Evolutionary conservation across 192 early-diverging fungal genomes (phyloP).

Genomic region (Thoreauomyces humboldtii): DNA sequence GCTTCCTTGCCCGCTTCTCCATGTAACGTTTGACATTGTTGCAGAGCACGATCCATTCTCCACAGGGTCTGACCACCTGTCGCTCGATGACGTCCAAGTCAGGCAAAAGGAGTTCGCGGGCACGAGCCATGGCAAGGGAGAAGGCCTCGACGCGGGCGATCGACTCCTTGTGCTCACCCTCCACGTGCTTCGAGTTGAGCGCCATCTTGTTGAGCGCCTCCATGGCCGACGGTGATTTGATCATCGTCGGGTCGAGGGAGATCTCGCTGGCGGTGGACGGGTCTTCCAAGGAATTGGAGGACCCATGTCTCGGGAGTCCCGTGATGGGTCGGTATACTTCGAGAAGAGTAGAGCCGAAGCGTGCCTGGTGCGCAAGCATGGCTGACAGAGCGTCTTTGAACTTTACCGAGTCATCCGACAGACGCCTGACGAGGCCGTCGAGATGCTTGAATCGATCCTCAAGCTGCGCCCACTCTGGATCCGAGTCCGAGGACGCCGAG

Average conservation of each 20-base stretch:
- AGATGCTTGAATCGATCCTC: constrained; percentile 62
- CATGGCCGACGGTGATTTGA: too few species aligned
- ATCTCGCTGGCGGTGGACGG: too few species aligned
- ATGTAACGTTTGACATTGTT: constrained; percentile 80
- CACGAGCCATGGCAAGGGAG: constrained; percentile 43
- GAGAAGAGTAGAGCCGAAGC: constrained; percentile 54
- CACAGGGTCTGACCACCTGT: constrained; percentile 71
- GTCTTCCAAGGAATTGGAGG: too few species aligned
- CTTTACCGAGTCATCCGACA: constrained; percentile 64
- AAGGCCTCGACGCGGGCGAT: constrained; percentile 48
- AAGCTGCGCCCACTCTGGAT: constrained; percentile 66
- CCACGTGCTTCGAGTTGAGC: too few species aligned
- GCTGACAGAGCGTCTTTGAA: constrained; percentile 56
- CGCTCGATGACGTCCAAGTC: constrained; percentile 74
- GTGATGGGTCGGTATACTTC: constrained; percentile 57
- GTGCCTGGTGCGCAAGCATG: constrained; percentile 60
- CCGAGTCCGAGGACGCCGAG: constrained; percentile 46
- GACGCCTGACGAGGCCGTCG: constrained; percentile 51
- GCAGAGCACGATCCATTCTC: constrained; percentile 73
- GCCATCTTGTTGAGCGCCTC: too few species aligned
- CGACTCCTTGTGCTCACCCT: too few species aligned
- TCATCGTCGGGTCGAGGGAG: too few species aligned
- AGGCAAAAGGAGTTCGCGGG: constrained; percentile 57
- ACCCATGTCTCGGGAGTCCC: constrained; percentile 30
- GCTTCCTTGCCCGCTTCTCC: constrained; percentile 86